Evolutionary conservation across 305 asterid species (phyloP), one percentile per base, ranked within the genome.

Genomic region (Euphrasia arctica): DNA sequence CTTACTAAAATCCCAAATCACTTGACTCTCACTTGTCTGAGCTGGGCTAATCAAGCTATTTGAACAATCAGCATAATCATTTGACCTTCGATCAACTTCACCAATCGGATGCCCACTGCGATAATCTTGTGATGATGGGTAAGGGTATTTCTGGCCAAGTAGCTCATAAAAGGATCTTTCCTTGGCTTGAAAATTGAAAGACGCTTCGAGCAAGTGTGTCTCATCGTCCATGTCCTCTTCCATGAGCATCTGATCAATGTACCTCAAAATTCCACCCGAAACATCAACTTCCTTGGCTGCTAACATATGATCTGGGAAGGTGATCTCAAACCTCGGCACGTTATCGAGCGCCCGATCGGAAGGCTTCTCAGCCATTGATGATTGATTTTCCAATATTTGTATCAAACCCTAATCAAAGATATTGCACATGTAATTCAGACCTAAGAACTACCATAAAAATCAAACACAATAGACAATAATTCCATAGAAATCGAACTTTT

Each of bases 231-330:
- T 48, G 54, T 48, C 54, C 54, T 48, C 54, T 7, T 48, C 54
- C 54, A 48, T 48, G 54, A 48, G 54, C 14, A 48, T 48, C 54
- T 48, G 54, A 14, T n/a, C 54, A n/a, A 48, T 48, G 54, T 48
- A 48, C 2, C 54, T 11, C 25, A 48, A 48, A 14, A 13, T 13
- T 3, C 14, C 51, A 45, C 5, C 51, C 51, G 51, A 45, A 10
- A 48, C 3, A 48, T 48, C 54, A 48, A n/a, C 14, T 12, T 14
- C 50, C 11, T 45, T n/a, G 50, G 13, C 50, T 9, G 50, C 13
- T 45, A n/a, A 45, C 13, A 45, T 7, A 4, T 45, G 50, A n/a
- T n/a, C 50, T 45, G 50, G 13, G 10, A 3, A 45, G 13, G 50
- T 10, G 5, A 31, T 4, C 34, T 31, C 34, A 45, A 45, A 45